Evolutionary conservation across 257 asterid species (phyloP).

Genomic region (Mitragyna speciosa): DNA sequence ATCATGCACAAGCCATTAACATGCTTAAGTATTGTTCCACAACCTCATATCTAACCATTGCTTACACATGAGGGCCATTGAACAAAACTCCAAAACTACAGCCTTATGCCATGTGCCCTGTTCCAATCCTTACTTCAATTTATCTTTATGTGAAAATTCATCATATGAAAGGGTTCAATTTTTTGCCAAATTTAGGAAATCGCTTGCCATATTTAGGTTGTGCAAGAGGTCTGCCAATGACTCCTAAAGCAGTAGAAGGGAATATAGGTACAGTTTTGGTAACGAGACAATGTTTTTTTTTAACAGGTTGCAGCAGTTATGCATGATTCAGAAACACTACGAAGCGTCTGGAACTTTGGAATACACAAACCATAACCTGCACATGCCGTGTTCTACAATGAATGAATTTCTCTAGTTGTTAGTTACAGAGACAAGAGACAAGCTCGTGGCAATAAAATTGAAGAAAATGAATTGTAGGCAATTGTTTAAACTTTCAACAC

Average conservation of each 20-base stretch:
- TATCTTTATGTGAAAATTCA: not conserved
- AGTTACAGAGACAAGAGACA: not conserved
- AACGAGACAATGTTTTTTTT: not conserved
- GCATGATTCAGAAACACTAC: not conserved
- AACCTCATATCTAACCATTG: not conserved
- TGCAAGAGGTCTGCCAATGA: not conserved
- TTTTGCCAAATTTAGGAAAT: not conserved
- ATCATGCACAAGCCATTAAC: not conserved
- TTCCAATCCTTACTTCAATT: not conserved
- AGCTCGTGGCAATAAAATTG: not conserved
- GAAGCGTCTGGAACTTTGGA: not conserved
- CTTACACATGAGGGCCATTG: not conserved
- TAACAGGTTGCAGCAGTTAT: not conserved
- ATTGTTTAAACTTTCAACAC: not conserved
- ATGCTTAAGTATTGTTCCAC: not conserved
- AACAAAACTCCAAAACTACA: too few species aligned
- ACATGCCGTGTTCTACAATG: not conserved
- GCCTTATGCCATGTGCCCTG: not conserved
- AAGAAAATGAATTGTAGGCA: not conserved
- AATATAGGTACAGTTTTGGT: not conserved
- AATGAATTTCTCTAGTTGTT: not conserved
- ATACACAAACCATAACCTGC: not conserved
- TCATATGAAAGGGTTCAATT: not conserved
- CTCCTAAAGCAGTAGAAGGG: not conserved
- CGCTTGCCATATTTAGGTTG: not conserved